Evolutionary conservation across 148 eudicot genomes (phyloP), one percentile per base, ranked within the genome.

Genomic region (Selenicereus undatus): DNA sequence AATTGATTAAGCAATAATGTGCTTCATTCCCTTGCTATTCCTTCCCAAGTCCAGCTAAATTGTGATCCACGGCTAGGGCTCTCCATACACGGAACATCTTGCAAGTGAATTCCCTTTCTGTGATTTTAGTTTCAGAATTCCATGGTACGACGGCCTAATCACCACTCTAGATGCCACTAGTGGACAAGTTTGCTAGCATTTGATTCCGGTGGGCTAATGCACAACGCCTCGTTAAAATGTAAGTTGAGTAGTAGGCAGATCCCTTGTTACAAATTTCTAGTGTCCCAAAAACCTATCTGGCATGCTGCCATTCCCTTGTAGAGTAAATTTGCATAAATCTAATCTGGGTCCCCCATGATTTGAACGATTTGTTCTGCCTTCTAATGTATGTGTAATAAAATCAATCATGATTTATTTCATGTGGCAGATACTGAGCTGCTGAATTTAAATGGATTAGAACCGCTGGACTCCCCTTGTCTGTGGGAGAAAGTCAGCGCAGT

Each of bases 401-500:
- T 73, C 11, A 21, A 39, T 66, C 24, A 8, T 29, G 5, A 81
- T 64, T 84, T 81, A 2, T 79, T 26, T 73, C 73, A 22, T 29
- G 26, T 80, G 81, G 73, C 91, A 94, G 93, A 83, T 82, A 54
- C 81, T 32, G 74, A 82, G 81, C 73, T 82, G 74, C 78, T 79
- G 76, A 78, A 85, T 70, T 78, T 70, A 77, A 79, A 76, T 75
- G 75, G 78, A 81, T 87, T 90, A 95, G 86, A 77, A 29, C 84
- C 88, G 81, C 79, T 83, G 75, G 79, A 76, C 29, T 90, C 91
- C 11, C 90, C 87, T 11, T 95, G 97, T 89, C 21, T 89, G 35
- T 88, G 86, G 90, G 94, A 92, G 79, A 84, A 87, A 51, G 89
- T 94, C 82, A 89, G 90, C 85, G 76, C 87, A 48, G 24, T 86